phyloP scores from a whole-genome alignment of 495 filamentous ascomycete species.

The Terfezia boudieri region DNA sequence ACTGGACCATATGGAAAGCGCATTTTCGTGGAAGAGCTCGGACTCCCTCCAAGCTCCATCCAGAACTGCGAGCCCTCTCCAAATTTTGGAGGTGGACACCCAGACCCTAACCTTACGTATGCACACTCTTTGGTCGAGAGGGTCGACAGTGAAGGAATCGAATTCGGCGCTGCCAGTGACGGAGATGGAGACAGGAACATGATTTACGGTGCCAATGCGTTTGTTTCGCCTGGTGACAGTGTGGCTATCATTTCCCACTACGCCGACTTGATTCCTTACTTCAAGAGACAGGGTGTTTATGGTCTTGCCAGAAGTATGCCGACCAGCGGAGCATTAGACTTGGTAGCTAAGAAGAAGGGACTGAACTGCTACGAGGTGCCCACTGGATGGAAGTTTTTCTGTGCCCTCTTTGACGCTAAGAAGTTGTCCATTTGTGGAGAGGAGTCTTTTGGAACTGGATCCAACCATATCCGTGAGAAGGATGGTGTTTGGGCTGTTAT shows the following conservation, averaged over 20 bases:
- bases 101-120: conserved; percentile 96
- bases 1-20: conserved; percentile 86
- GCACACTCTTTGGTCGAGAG: conserved; percentile 84
- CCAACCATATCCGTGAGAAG: conserved; percentile 98
- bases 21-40: conserved; percentile 86
- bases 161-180: conserved; percentile 89
- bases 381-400: conserved; percentile 99
- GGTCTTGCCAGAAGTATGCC: conserved; percentile 94
- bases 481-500: conserved; percentile 94
- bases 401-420: conserved; percentile 84
- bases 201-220: conserved; percentile 93
- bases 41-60: conserved; percentile 48
- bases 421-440: conserved; percentile 98
- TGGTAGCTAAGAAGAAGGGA: conserved; percentile 83
- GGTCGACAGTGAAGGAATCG: conserved; percentile 75
- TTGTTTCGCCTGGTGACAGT: conserved; percentile 92
- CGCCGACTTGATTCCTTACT: conserved; percentile 84
- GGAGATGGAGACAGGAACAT: conserved; percentile 98
- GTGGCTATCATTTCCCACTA: conserved; percentile 96
- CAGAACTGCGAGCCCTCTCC: conserved; percentile 85
- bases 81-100: conserved; percentile 92
- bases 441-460: conserved; percentile 95
- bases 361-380: conserved; percentile 89
- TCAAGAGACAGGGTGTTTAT: conserved; percentile 88
- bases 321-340: conserved; percentile 81